Conservation (phyloP, 495 filamentous ascomycete genomes). For the Gamarada debralockiae region DNA sequence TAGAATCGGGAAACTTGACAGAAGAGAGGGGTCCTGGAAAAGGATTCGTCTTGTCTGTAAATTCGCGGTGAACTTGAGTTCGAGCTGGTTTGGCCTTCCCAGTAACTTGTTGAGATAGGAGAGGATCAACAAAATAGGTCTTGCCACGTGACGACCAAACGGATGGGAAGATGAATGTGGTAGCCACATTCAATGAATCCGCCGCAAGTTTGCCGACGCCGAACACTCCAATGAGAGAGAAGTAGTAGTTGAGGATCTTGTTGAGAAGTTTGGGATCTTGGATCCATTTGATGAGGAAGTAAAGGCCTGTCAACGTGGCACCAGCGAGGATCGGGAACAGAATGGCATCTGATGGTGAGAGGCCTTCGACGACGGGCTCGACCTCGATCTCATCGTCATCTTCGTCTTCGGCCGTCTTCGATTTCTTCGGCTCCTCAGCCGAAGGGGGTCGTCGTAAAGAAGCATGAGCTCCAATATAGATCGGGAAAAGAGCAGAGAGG, state of each 20-base stretch:
- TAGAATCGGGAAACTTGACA: constrained; percentile 22
- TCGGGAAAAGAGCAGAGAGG: constrained; percentile 64
- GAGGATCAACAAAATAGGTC: constrained; percentile 41
- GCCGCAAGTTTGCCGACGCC: constrained; percentile 65
- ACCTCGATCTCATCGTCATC: constrained; percentile 52
- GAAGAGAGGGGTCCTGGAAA: constrained; percentile 39
- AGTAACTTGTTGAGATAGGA: constrained; percentile 21
- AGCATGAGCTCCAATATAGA: constrained; percentile 67
- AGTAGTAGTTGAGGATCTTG: constrained; percentile 80
- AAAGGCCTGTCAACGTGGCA: constrained; percentile 66
- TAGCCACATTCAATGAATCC: constrained; percentile 59
- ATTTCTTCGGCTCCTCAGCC: constrained; percentile 56
- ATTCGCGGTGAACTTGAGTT: constrained; percentile 12
- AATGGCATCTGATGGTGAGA: constrained; percentile 78
- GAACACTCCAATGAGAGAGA: constrained; percentile 73
- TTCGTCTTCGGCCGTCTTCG: constrained; percentile 44
- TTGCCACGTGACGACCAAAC: constrained; percentile 45
- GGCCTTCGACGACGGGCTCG: constrained; percentile 66
- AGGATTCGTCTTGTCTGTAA: constrained; percentile 36
- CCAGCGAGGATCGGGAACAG: constrained; percentile 84
- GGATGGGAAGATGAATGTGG: constrained; percentile 70
- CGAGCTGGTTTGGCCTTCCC: constrained; percentile 6
- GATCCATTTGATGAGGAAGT: constrained; percentile 86
- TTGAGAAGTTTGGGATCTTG: constrained; percentile 79
- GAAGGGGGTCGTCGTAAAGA: constrained; percentile 75